A percentile compares a stretch with the other conserved stretches of the same genome.
Evolutionary conservation across 495 filamentous ascomycete species (phyloP).

Genomic region (Aspergillus cavernicola): DNA sequence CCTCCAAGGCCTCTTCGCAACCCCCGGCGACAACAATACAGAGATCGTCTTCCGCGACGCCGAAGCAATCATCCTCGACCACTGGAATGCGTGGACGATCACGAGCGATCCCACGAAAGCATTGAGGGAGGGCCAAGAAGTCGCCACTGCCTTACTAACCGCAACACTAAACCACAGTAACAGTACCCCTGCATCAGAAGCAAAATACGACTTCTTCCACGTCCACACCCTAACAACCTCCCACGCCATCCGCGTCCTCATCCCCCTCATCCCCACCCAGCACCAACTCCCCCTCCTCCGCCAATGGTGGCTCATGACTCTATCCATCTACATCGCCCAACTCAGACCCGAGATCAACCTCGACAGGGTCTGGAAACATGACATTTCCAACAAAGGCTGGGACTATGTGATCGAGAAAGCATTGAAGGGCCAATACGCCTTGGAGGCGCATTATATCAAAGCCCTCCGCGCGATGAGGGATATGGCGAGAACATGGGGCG

Average conservation of each 20-base stretch:
- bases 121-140: constrained; percentile 74
- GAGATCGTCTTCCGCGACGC: constrained; percentile 61
- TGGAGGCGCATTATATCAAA: constrained; percentile 83
- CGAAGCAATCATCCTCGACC: constrained; percentile 68
- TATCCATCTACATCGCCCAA: constrained; percentile 73
- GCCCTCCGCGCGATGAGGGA: constrained; percentile 71
- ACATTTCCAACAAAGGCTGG: constrained; percentile 67
- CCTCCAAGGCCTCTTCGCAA: constrained; percentile 54
- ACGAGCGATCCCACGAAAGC: constrained; percentile 55
- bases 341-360: constrained; percentile 66
- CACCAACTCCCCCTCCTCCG: constrained; percentile 69
- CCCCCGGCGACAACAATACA: constrained; percentile 60
- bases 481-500: constrained; percentile 76
- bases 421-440: constrained; percentile 57
- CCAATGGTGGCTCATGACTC: constrained; percentile 84
- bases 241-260: constrained; percentile 80
- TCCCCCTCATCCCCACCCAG: constrained; percentile 70
- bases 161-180: constrained; percentile 43
- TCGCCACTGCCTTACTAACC: constrained; percentile 68
- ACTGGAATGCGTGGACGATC: constrained; percentile 85
- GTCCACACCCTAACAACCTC: constrained; percentile 77
- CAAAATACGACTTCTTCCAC: constrained; percentile 77
- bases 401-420: constrained; percentile 66
- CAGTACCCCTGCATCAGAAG: no score
- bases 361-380: constrained; percentile 56